Evolutionary conservation across 2,329 filamentous ascomycete species (phyloP).

Genomic region (Ambrosiella xylebori): DNA sequence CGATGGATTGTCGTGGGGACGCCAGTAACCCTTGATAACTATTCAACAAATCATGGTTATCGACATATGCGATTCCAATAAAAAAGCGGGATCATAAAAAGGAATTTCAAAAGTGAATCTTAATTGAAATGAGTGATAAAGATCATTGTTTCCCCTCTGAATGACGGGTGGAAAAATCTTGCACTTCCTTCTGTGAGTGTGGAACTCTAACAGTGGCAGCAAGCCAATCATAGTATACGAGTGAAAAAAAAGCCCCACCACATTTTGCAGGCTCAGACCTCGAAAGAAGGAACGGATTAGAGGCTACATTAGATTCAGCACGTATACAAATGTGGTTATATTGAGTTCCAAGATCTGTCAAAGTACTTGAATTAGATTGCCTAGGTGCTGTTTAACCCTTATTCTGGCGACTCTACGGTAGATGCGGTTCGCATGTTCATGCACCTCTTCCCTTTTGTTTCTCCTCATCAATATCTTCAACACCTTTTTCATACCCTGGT

Average conservation of each 20-base stretch:
- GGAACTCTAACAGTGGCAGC: not conserved
- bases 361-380: not conserved
- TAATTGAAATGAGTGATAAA: not conserved
- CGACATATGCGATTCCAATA: too few relatives aligned
- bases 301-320: too few relatives aligned
- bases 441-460: too few relatives aligned
- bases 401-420: too few relatives aligned
- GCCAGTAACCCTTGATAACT: too few relatives aligned
- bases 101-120: too few relatives aligned
- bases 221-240: not conserved
- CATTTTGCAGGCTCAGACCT: not conserved
- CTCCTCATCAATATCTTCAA: not conserved
- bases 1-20: too few relatives aligned
- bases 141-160: not conserved
- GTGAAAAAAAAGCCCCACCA: not conserved
- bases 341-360: not conserved
- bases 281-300: too few relatives aligned
- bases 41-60: too few relatives aligned
- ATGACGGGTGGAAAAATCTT: not conserved
- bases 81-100: too few relatives aligned
- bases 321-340: not conserved
- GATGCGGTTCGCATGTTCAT: too few relatives aligned
- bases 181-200: not conserved
- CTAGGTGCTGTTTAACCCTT: not conserved
- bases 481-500: not conserved